These are phyloP conservation scores for Debaryomyces sp. DNA, from an alignment of 1,139 yeast genomes.

Conservation along the genomic window DNA sequence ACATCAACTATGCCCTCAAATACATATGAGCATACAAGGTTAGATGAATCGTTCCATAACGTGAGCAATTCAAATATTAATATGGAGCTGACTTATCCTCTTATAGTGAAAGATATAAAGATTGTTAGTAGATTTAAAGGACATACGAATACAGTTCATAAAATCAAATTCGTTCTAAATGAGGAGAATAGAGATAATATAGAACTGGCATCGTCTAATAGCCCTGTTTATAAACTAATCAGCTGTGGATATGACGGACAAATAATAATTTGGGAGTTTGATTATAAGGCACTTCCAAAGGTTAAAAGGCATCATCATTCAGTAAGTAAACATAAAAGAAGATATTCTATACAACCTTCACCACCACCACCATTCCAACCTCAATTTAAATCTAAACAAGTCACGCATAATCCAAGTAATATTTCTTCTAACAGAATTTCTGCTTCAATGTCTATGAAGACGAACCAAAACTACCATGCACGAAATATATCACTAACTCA, in stretches of 20 bases:
- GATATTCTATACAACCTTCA: slow-evolving; percentile 13
- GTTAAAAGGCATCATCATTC: slow-evolving; percentile 27
- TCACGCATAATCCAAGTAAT: slow-evolving; percentile 13
- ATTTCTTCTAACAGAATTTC: slow-evolving; percentile 12
- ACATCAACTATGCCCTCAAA: slow-evolving; percentile 23
- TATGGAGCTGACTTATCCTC: slow-evolving; percentile 27
- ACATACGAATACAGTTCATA: slow-evolving; percentile 65
- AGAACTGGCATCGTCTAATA: slow-evolving; percentile 20
- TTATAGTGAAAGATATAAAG: slow-evolving; percentile 44
- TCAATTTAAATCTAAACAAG: not conserved
- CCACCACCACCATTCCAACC: slow-evolving; percentile 12
- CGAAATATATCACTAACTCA: slow-evolving; percentile 14
- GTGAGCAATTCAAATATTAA: not conserved
- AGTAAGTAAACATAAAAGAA: slow-evolving; percentile 6
- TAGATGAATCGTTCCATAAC: slow-evolving; percentile 8
- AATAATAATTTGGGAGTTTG: slow-evolving; percentile 72
- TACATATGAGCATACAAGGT: slow-evolving; percentile 19
- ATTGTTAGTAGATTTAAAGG: slow-evolving; percentile 60
- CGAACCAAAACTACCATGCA: slow-evolving; percentile 9
- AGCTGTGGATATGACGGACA: slow-evolving; percentile 75
- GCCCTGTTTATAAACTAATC: slow-evolving; percentile 55
- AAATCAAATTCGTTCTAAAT: slow-evolving; percentile 37
- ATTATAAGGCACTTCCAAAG: slow-evolving; percentile 60
- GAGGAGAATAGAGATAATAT: slow-evolving; percentile 17
- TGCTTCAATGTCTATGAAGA: slow-evolving; percentile 1